These are phyloP conservation scores for Saussurea involucrata DNA, from an alignment of 129 eudicot genomes.

Conservation along the genomic window DNA sequence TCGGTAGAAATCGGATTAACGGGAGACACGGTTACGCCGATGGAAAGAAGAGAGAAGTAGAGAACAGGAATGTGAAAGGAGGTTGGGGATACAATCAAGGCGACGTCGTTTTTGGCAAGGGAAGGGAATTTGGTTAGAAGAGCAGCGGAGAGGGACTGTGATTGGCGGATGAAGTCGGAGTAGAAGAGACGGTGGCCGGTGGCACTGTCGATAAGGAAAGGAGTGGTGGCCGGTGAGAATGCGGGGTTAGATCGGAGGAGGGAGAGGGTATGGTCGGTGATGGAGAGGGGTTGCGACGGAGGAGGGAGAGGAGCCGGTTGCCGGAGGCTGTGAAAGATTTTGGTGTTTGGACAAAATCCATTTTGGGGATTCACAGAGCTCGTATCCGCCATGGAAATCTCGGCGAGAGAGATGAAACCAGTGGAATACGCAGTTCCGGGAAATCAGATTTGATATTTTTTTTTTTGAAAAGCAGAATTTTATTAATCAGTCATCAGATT, in stretches of 20 bases:
- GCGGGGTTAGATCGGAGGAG: slow-evolving; percentile 47
- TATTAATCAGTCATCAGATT: too few relatives aligned
- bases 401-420: not conserved
- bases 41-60: slow-evolving; percentile 71
- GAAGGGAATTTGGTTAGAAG: slow-evolving; percentile 36
- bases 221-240: slow-evolving; percentile 31
- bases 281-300: slow-evolving; percentile 51
- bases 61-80: slow-evolving; percentile 64
- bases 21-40: slow-evolving; percentile 69
- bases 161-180: slow-evolving; percentile 57
- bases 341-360: slow-evolving; percentile 57
- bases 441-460: not conserved
- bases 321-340: slow-evolving; percentile 57
- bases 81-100: slow-evolving; percentile 59
- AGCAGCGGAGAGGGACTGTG: slow-evolving; percentile 50
- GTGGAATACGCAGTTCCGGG: not conserved
- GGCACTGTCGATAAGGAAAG: slow-evolving; percentile 67
- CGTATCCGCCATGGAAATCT: slow-evolving; percentile 27
- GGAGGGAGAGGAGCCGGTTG: slow-evolving; percentile 63
- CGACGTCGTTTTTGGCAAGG: slow-evolving; percentile 49
- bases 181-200: slow-evolving; percentile 57
- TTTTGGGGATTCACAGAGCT: slow-evolving; percentile 30
- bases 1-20: slow-evolving; percentile 71
- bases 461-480: too few relatives aligned
- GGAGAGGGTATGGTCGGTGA: slow-evolving; percentile 43